A percentile compares a stretch with the other conserved stretches of the same genome.
phyloP scores from a whole-genome alignment of 2,329 filamentous ascomycete genomes.

The Geosmithia putterillii region DNA sequence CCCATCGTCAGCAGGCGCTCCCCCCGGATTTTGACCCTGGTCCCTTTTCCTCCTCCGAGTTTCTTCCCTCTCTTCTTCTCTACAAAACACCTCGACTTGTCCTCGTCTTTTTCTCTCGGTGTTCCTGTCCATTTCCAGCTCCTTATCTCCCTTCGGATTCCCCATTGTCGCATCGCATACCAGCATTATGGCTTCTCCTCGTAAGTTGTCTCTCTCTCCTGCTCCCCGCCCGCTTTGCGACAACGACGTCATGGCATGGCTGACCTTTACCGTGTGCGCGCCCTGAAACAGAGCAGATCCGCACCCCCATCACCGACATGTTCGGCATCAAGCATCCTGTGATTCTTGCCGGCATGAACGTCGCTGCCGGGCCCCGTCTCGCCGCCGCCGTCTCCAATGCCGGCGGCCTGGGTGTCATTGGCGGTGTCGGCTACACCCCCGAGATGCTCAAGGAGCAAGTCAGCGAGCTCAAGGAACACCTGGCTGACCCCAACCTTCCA shows the following conservation, averaged over 20 bases:
- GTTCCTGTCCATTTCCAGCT: slow-evolving; percentile 5
- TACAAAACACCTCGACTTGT: slow-evolving; percentile 2
- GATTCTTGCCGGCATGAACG: slow-evolving; percentile 97
- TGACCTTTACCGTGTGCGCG: background rate
- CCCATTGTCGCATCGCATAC: background rate
- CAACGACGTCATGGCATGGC: background rate
- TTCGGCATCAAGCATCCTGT: slow-evolving; percentile 97
- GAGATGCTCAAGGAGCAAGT: slow-evolving; percentile 96
- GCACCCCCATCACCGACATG: slow-evolving; percentile 86
- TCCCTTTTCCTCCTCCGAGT: background rate
- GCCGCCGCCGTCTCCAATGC: slow-evolving; percentile 96
- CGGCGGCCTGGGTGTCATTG: slow-evolving; percentile 90
- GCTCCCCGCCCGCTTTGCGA: background rate
- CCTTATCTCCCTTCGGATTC: background rate
- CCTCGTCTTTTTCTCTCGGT: background rate
- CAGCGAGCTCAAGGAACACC: slow-evolving; percentile 78
- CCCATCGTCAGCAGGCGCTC: background rate
- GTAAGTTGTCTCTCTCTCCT: slow-evolving; percentile 6
- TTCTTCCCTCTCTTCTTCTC: slow-evolving; percentile 4
- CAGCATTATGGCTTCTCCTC: slow-evolving; percentile 6
- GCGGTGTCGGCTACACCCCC: slow-evolving; percentile 89
- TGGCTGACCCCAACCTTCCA: slow-evolving; percentile 83
- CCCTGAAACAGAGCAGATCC: slow-evolving; percentile 41
- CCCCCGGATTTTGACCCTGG: background rate
- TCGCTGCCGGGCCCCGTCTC: slow-evolving; percentile 90